These are phyloP conservation scores for Pneumocystis sp. DNA, from an alignment of 1,139 yeast genomes.

Conservation along the genomic window DNA sequence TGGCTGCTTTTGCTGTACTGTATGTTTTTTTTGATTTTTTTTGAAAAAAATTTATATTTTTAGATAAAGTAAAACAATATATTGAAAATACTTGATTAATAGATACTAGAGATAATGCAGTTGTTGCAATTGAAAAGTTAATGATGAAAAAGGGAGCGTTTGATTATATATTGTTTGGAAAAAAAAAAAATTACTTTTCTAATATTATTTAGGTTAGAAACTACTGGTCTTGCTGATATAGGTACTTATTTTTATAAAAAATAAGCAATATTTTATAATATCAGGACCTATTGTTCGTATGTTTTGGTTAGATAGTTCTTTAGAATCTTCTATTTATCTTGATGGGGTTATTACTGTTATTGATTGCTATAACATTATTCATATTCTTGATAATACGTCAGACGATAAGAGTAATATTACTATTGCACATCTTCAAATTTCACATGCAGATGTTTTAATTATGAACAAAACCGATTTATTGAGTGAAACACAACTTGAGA, in stretches of 20 bases:
- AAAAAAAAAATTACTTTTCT: background rate
- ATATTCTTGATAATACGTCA: slow-evolving; percentile 56
- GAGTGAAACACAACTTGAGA: slow-evolving; percentile 18
- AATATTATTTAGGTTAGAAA: slow-evolving; percentile 32
- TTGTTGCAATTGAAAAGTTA: slow-evolving; percentile 78
- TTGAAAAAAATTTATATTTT: background rate
- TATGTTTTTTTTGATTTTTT: slow-evolving; percentile 29
- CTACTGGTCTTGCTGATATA: slow-evolving; percentile 97
- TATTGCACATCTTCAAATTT: slow-evolving; percentile 39
- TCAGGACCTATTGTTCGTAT: slow-evolving; percentile 67
- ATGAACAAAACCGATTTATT: slow-evolving; percentile 60
- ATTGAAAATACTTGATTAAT: background rate
- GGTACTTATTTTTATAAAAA: slow-evolving; percentile 26
- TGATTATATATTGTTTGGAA: slow-evolving; percentile 57
- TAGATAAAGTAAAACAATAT: slow-evolving; percentile 2
- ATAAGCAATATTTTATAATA: background rate
- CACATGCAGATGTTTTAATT: slow-evolving; percentile 69
- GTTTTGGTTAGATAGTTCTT: slow-evolving; percentile 94
- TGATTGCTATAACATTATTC: slow-evolving; percentile 56
- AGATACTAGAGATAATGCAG: slow-evolving; percentile 53
- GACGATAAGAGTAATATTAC: slow-evolving; percentile 25
- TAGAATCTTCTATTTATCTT: slow-evolving; percentile 66
- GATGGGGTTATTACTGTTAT: slow-evolving; percentile 92
- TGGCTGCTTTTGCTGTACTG: slow-evolving; percentile 93
- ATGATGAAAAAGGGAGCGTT: slow-evolving; percentile 59